A percentile compares a stretch with the other conserved stretches of the same genome.
These are phyloP conservation scores for Calendula officinalis DNA, from an alignment of 129 eudicot genomes.

Conservation along the genomic window DNA sequence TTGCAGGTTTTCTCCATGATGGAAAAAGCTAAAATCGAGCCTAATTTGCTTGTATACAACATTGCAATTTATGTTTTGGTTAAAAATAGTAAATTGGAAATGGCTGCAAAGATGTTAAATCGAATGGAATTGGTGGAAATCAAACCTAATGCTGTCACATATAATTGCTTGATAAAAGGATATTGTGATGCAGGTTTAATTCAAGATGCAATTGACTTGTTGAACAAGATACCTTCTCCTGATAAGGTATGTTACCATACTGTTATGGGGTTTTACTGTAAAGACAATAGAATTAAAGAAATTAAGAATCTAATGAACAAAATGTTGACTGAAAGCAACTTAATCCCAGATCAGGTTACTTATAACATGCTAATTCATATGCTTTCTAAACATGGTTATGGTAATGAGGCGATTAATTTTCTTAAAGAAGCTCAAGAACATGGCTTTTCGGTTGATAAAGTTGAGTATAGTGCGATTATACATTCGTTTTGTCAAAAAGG, in stretches of 20 bases:
- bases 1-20: constrained; percentile 58
- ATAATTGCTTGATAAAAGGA: constrained; percentile 87
- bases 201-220: constrained; percentile 57
- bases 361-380: constrained; percentile 72
- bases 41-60: constrained; percentile 57
- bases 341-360: constrained; percentile 69
- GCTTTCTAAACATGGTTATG: constrained; percentile 64
- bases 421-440: constrained; percentile 63
- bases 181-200: constrained; percentile 58
- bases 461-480: constrained; percentile 74
- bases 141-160: constrained; percentile 64
- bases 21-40: constrained; percentile 61
- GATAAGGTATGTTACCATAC: constrained; percentile 87
- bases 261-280: constrained; percentile 65
- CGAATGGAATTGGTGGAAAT: constrained; percentile 64
- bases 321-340: constrained; percentile 46
- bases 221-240: constrained; percentile 52
- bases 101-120: constrained; percentile 63
- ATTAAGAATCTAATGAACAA: constrained; percentile 53
- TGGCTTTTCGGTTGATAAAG: constrained; percentile 66
- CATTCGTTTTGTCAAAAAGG: constrained; percentile 64
- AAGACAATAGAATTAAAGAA: constrained; percentile 50
- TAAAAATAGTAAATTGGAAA: constrained; percentile 55
- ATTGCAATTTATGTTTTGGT: constrained; percentile 68
- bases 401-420: constrained; percentile 60